A percentile compares a stretch with the other conserved stretches of the same genome.
phyloP scores from a whole-genome alignment of 345 rosid genomes.

The Corymbia maculata region DNA sequence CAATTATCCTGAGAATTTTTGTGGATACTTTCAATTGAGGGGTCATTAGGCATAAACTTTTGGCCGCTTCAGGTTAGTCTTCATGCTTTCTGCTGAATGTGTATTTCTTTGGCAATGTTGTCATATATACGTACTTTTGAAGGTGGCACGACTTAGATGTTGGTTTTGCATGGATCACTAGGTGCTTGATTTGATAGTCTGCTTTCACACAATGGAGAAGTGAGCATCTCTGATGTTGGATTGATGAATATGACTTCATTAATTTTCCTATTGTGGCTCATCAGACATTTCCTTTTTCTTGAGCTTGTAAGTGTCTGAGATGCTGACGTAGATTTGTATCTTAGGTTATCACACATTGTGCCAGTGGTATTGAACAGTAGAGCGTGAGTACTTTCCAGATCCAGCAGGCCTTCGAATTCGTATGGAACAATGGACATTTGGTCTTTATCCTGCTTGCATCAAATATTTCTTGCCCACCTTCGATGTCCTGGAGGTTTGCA shows the following conservation, averaged over 20 bases:
- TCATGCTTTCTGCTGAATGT: neutral
- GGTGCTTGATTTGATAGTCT: neutral
- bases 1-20: too few relatives aligned
- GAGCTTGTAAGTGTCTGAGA: neutral
- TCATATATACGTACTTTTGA: neutral
- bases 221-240: neutral
- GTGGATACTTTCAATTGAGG: too few relatives aligned
- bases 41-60: conserved; percentile 60
- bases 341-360: too few relatives aligned
- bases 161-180: too few relatives aligned
- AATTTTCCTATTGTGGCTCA: neutral
- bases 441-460: too few relatives aligned
- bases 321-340: neutral
- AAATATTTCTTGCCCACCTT: too few relatives aligned
- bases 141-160: neutral
- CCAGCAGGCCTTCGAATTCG: too few relatives aligned
- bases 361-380: neutral
- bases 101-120: neutral
- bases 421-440: too few relatives aligned
- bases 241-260: neutral
- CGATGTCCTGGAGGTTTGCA: conserved; percentile 24
- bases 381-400: too few relatives aligned
- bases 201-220: neutral
- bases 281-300: neutral
- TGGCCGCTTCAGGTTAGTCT: conserved; percentile 12